A percentile compares a stretch with the other conserved stretches of the same genome.
phyloP scores from a whole-genome alignment of 345 rosid species.

The Hibiscus trionum region DNA sequence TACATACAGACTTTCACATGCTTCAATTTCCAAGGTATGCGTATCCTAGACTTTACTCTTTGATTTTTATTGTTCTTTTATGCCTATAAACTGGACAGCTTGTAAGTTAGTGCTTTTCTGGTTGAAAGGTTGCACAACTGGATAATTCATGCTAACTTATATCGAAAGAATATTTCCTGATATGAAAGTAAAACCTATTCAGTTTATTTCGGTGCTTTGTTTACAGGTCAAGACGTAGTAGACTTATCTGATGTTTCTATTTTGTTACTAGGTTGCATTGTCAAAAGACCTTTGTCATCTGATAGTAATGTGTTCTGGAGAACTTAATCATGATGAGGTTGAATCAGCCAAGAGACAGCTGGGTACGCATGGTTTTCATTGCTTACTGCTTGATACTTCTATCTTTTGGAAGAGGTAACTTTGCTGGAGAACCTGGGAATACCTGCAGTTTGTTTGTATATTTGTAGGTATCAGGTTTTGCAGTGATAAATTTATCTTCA shows the following conservation, averaged over 20 bases:
- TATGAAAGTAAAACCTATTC: not conserved
- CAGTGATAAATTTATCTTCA: conserved; percentile 1
- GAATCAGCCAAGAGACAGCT: conserved; percentile 28
- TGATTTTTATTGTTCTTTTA: not conserved
- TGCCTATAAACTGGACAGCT: not conserved
- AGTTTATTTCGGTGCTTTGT: not conserved
- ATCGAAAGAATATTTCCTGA: not conserved
- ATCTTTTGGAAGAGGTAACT: conserved; percentile 72
- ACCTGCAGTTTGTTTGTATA: conserved; percentile 2
- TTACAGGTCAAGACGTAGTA: not conserved
- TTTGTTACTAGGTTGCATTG: conserved; percentile 60
- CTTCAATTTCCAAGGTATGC: conserved; percentile 59
- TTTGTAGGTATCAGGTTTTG: conserved; percentile 4
- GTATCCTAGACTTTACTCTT: not conserved
- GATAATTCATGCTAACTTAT: not conserved
- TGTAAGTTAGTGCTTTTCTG: conserved; percentile 3
- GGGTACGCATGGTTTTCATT: conserved; percentile 50
- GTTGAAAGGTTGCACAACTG: not conserved
- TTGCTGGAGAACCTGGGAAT: conserved; percentile 16
- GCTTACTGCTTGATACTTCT: conserved; percentile 71
- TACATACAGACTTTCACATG: conserved; percentile 37
- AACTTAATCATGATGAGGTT: conserved; percentile 40
- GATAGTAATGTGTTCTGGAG: conserved; percentile 75
- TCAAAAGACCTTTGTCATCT: conserved; percentile 83
- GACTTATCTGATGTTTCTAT: conserved; percentile 12